Conservation (phyloP, 2,329 filamentous ascomycete genomes). For the Cladosporium halotolerans region DNA sequence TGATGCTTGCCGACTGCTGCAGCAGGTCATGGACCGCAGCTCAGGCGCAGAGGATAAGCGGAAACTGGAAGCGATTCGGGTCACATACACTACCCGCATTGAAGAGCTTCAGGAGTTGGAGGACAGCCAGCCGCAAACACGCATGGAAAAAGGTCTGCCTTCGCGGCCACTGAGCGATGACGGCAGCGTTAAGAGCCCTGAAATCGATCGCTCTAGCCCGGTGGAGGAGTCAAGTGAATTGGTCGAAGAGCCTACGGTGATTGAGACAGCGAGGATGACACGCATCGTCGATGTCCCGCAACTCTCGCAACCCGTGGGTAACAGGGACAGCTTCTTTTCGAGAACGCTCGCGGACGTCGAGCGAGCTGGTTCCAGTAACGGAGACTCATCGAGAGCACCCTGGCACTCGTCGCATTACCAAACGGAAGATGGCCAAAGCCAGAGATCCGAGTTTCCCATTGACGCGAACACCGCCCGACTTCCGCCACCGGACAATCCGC, state of each 20-base stretch:
- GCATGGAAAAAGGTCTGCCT: slow-evolving; percentile 66
- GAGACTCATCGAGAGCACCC: not conserved
- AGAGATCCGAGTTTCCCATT: not conserved
- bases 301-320: slow-evolving; percentile 19
- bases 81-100: slow-evolving; percentile 86
- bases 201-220: slow-evolving; percentile 30
- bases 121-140: slow-evolving; percentile 35
- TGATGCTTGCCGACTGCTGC: slow-evolving; percentile 82
- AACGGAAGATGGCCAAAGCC: slow-evolving; percentile 5
- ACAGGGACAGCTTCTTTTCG: slow-evolving; percentile 26
- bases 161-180: slow-evolving; percentile 59
- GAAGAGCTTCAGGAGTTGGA: slow-evolving; percentile 73
- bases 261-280: slow-evolving; percentile 49
- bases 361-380: slow-evolving; percentile 9
- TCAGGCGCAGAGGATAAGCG: slow-evolving; percentile 78
- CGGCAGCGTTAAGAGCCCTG: slow-evolving; percentile 30
- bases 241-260: slow-evolving; percentile 32
- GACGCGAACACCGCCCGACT: slow-evolving; percentile 16
- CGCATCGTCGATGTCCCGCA: slow-evolving; percentile 43
- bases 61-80: slow-evolving; percentile 86
- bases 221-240: slow-evolving; percentile 26
- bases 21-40: slow-evolving; percentile 80
- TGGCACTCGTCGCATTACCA: not conserved
- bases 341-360: slow-evolving; percentile 26
- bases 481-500: slow-evolving; percentile 28